Percentiles rank a stretch among this genome's conserved stretches.
These are phyloP conservation scores for Acer yangbiense DNA, from an alignment of 345 rosid genomes.

Conservation along the genomic window DNA sequence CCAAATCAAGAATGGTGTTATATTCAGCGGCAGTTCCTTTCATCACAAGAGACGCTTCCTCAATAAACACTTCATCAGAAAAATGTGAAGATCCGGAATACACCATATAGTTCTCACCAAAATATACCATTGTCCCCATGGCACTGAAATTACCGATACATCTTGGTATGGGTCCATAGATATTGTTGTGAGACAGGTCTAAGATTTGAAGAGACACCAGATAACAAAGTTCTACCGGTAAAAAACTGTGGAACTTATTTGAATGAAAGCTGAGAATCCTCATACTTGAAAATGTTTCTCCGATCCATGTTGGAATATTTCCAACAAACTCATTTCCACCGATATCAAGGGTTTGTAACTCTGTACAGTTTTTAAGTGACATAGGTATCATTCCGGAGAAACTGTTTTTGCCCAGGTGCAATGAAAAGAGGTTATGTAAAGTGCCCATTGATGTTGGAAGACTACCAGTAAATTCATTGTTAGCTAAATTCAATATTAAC, in stretches of 20 bases:
- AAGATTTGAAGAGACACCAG: slow-evolving; percentile 5
- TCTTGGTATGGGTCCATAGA: not conserved
- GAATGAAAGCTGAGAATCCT: slow-evolving; percentile 15
- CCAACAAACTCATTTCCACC: slow-evolving; percentile 10
- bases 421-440: not conserved
- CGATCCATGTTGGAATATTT: slow-evolving; percentile 13
- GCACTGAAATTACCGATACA: slow-evolving; percentile 2
- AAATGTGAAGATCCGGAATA: not conserved
- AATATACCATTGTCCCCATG: not conserved
- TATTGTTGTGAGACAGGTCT: slow-evolving; percentile 16
- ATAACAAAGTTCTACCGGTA: slow-evolving; percentile 18
- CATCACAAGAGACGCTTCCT: not conserved
- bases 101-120: no score
- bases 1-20: not conserved
- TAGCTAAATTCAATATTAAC: not conserved
- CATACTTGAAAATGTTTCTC: not conserved
- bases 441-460: not conserved
- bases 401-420: not conserved
- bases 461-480: slow-evolving; percentile 7
- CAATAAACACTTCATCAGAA: rapidly evolving
- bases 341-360: not conserved
- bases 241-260: slow-evolving; percentile 27
- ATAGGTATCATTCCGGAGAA: not conserved
- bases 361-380: not conserved
- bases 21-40: not conserved